These are phyloP conservation scores for Cordyceps pruinosa DNA, from an alignment of 2,329 filamentous ascomycete genomes.

Conservation along the genomic window DNA sequence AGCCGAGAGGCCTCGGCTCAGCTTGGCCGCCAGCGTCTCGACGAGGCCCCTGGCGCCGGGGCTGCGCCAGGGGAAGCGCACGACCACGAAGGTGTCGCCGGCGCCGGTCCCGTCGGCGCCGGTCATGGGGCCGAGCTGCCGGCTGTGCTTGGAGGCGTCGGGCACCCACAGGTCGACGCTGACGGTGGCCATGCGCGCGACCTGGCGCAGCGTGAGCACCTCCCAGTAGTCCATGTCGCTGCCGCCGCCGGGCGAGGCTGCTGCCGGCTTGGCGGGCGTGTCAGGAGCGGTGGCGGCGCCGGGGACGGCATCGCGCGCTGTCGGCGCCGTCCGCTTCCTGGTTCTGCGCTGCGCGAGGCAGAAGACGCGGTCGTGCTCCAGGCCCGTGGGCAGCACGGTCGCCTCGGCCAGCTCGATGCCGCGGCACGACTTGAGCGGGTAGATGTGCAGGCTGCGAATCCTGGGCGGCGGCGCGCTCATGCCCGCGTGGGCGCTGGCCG, in stretches of 20 bases:
- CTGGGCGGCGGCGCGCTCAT: slow-evolving; percentile 15
- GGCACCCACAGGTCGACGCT: slow-evolving; percentile 62
- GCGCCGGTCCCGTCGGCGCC: not conserved
- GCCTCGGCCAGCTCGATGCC: slow-evolving; percentile 65
- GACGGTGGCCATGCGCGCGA: slow-evolving; percentile 64
- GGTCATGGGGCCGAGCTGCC: slow-evolving; percentile 41
- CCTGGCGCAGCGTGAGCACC: slow-evolving; percentile 63
- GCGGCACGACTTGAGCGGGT: slow-evolving; percentile 76
- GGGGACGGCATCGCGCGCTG: too few relatives aligned
- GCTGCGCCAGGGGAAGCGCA: slow-evolving; percentile 58
- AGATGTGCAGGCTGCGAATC: slow-evolving; percentile 64
- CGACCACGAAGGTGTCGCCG: slow-evolving; percentile 44
- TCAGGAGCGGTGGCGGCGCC: slow-evolving; percentile 7
- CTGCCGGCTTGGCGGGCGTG: not conserved
- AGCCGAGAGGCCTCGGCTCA: slow-evolving; percentile 41
- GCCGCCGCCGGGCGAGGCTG: not conserved
- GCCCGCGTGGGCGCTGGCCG: slow-evolving; percentile 11
- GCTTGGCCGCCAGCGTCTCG: slow-evolving; percentile 41
- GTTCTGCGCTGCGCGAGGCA: slow-evolving; percentile 63
- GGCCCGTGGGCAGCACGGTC: slow-evolving; percentile 59
- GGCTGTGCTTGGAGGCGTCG: slow-evolving; percentile 48
- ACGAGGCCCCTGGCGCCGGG: slow-evolving; percentile 41
- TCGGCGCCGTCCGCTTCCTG: not conserved
- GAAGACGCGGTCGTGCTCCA: slow-evolving; percentile 77
- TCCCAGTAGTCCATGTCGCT: slow-evolving; percentile 51